Evolutionary conservation across 1,139 yeast genomes (phyloP).

Genomic region (Yamadazyma mexicana): DNA sequence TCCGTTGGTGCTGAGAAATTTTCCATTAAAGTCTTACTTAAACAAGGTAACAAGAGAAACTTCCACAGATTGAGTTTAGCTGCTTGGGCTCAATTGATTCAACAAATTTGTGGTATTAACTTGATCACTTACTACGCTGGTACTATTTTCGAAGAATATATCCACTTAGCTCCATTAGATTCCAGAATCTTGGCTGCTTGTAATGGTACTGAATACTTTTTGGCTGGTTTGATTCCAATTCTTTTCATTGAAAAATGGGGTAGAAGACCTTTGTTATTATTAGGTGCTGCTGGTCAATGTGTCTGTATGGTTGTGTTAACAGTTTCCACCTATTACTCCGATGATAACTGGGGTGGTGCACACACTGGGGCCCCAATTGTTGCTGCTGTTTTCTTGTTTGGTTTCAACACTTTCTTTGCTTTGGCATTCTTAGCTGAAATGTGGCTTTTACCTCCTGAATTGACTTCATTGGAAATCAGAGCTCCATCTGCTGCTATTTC

Average conservation of each 20-base stretch:
- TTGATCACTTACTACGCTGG: conserved; percentile 44
- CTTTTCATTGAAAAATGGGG: conserved; percentile 53
- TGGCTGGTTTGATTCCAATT: conserved; percentile 46
- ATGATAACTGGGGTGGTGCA: conserved; percentile 19
- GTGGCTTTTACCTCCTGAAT: conserved; percentile 47
- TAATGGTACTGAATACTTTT: conserved; percentile 36
- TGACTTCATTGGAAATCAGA: conserved; percentile 33
- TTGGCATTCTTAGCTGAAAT: conserved; percentile 32
- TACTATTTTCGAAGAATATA: conserved; percentile 41
- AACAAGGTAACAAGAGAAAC: conserved; percentile 43
- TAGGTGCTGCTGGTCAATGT: conserved; percentile 54
- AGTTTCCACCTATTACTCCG: conserved; percentile 27
- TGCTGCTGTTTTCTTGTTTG: conserved; percentile 39
- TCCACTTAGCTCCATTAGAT: conserved; percentile 39
- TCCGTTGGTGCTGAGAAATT: conserved; percentile 22
- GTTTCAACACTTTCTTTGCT: conserved; percentile 36
- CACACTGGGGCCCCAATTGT: conserved; percentile 27
- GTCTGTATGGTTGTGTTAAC: conserved; percentile 33
- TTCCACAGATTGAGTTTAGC: conserved; percentile 51
- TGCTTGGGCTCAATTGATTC: conserved; percentile 46
- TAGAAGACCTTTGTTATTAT: conserved; percentile 49
- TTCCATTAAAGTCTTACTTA: conserved; percentile 26
- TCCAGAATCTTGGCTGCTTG: conserved; percentile 39
- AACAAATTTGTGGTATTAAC: conserved; percentile 45
- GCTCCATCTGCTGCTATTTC: conserved; percentile 37